Base-by-base conservation (phyloP, 148 eudicot genomes). In the Fallopia convolvulus region DNA sequence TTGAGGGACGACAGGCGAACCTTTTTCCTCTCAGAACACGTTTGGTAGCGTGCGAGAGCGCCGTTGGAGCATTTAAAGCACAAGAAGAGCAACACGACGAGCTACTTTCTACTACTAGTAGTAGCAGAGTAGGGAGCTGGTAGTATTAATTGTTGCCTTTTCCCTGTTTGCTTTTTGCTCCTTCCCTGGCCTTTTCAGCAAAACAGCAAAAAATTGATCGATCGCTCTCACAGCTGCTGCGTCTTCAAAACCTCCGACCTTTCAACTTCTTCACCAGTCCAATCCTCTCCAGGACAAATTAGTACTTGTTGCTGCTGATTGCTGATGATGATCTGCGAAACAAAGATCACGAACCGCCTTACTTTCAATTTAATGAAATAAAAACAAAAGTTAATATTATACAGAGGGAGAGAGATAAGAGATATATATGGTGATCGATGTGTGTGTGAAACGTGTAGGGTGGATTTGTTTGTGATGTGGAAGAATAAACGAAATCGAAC, bases 61-160 rank as follows among this genome's bases (percentile, higher is more conserved):
- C 75, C 75, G 75, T 73, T 73, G 75, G 55, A 73, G 75, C 75
- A 73, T 73, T 73, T 73, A 73, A 44, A 17, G 75, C 75, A 73
- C 53, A 68, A 48, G 53, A 73, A 48, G 53, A 73, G 75, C 75
- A 73, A 48, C 53, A 73, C 75, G 75, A 73, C 50, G 75, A 73
- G 17, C 53, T 20, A 73, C 72, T 68, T 68, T 68, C 72, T 68
- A 68, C 46, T 68, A 68, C 46, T 8, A 68, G 46, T 68, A 68
- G 72, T 36, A 68, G 44, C 72, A 68, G 72, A 68, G 44, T 68
- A 68, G 72, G 72, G 8, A 36, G 44, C 44, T 36, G 44, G 20
- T 36, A 68, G 44, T 68, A 68, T 65, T 65, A 73, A 20, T 44
- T 73, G 20, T 42, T 73, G 75, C 53, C 75, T 73, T 73, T 48